phyloP scores from a whole-genome alignment of 2,329 filamentous ascomycete species.

The Amphichorda felina region DNA sequence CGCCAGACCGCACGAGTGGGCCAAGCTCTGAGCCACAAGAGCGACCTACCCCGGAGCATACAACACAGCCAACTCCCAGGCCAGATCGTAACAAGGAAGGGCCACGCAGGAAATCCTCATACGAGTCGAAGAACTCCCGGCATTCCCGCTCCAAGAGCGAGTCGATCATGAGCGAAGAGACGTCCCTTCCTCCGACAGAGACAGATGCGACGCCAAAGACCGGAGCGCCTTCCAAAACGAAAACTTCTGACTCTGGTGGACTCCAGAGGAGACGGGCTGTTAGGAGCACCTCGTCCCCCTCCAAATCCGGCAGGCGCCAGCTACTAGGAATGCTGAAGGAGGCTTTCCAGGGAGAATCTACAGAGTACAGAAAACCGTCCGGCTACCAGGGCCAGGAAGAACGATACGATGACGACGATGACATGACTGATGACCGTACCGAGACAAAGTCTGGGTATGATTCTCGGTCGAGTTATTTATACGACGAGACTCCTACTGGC shows the following conservation, averaged over 20 bases:
- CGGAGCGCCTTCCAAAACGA: slow-evolving; percentile 7
- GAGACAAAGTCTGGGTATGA: slow-evolving; percentile 2
- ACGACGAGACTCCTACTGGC: slow-evolving; percentile 7
- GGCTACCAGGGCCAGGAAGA: slow-evolving; percentile 37
- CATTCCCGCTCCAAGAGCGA: slow-evolving; percentile 1
- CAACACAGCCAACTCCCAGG: not conserved
- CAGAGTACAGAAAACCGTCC: slow-evolving; percentile 29
- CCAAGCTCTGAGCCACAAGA: slow-evolving; percentile 1
- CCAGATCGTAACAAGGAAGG: not conserved
- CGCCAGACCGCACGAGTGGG: not conserved
- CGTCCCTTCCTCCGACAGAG: slow-evolving; percentile 7
- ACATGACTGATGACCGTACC: slow-evolving; percentile 9
- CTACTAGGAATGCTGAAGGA: slow-evolving; percentile 48
- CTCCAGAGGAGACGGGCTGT: slow-evolving; percentile 46
- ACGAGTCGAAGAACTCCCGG: slow-evolving; percentile 6
- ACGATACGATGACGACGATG: slow-evolving; percentile 15
- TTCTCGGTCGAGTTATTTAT: slow-evolving; percentile 2
- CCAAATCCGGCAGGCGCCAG: slow-evolving; percentile 36
- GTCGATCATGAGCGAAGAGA: slow-evolving; percentile 2
- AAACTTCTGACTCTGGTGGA: slow-evolving; percentile 22
- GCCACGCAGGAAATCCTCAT: slow-evolving; percentile 12
- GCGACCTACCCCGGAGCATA: slow-evolving; percentile 1
- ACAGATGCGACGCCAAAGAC: slow-evolving; percentile 3
- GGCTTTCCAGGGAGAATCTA: slow-evolving; percentile 51
- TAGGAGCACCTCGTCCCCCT: slow-evolving; percentile 33